Conservation (phyloP, 495 filamentous ascomycete genomes). For the Xylona heveae region DNA sequence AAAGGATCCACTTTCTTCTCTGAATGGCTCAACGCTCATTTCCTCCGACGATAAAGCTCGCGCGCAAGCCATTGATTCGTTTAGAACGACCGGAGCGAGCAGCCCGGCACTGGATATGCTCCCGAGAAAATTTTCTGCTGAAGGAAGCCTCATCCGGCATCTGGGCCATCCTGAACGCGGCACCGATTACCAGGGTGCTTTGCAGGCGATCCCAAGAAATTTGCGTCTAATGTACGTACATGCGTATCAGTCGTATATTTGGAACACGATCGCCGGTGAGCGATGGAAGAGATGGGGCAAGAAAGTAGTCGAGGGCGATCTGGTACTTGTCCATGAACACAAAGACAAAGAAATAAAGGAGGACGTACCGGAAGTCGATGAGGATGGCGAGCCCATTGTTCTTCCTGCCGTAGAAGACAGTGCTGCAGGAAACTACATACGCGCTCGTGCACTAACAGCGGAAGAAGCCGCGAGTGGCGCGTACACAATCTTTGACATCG, state of each 20-base stretch:
- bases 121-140: constrained; percentile 67
- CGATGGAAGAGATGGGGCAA: constrained; percentile 54
- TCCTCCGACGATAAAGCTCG: constrained; percentile 57
- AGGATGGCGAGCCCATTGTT: constrained; percentile 47
- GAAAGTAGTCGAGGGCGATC: constrained; percentile 62
- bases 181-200: constrained; percentile 55
- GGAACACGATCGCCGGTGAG: constrained; percentile 65
- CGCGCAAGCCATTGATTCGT: constrained; percentile 52
- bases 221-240: constrained; percentile 88
- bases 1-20: constrained; percentile 15
- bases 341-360: constrained; percentile 18
- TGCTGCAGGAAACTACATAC: constrained; percentile 33
- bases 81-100: constrained; percentile 32
- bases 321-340: constrained; percentile 47
- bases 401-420: constrained; percentile 32
- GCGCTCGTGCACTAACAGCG: constrained; percentile 51
- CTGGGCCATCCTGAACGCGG: constrained; percentile 23
- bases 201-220: constrained; percentile 53
- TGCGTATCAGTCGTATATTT: constrained; percentile 84
- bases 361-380: constrained; percentile 28
- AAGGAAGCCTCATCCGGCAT: constrained; percentile 53
- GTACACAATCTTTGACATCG: constrained; percentile 71
- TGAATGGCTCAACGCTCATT: too few species aligned
- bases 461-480: constrained; percentile 62
- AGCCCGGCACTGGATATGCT: constrained; percentile 38